phyloP scores from a whole-genome alignment of 371 early-diverging fungal genomes.

The Haplosporangium sp. region DNA sequence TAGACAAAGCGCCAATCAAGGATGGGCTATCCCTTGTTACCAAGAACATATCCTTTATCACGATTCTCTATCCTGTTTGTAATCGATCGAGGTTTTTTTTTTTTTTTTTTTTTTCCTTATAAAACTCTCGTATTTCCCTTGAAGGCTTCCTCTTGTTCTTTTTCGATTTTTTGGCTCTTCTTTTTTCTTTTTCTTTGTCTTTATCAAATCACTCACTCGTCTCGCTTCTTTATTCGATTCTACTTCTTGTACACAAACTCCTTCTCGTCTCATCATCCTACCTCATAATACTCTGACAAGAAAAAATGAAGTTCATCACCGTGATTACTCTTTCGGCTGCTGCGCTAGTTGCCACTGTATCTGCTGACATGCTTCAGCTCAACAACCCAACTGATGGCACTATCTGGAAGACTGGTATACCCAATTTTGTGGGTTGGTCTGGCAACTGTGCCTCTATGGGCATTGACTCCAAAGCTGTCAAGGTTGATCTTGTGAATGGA shows the following conservation, averaged over 20 bases:
- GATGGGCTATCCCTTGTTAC: neutral
- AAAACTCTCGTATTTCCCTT: constrained; percentile 13
- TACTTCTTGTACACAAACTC: constrained; percentile 2
- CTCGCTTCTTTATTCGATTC: neutral
- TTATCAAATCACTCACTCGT: constrained; percentile 7
- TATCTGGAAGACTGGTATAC: constrained; percentile 33
- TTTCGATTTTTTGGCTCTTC: constrained; percentile 14
- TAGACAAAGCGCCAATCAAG: neutral
- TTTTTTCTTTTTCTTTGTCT: constrained; percentile 5
- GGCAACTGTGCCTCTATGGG: constrained; percentile 53
- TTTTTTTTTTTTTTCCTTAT: neutral
- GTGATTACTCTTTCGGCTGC: constrained; percentile 15
- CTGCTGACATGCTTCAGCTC: constrained; percentile 50
- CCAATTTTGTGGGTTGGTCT: constrained; percentile 49
- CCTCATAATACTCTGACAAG: neutral
- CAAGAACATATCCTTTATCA: constrained; percentile 4
- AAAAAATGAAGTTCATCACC: constrained; percentile 30
- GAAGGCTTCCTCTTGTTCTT: constrained; percentile 16
- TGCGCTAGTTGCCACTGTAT: constrained; percentile 11
- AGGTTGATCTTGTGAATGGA: constrained; percentile 48
- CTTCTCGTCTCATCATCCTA: neutral
- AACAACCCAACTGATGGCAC: constrained; percentile 49
- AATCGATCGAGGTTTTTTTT: neutral
- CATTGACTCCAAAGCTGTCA: constrained; percentile 35
- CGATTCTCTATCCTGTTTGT: constrained; percentile 5